Evolutionary conservation across 306 rosid species (phyloP), one percentile per base, ranked within the genome.

Genomic region (Chamaecrista fasciculata): DNA sequence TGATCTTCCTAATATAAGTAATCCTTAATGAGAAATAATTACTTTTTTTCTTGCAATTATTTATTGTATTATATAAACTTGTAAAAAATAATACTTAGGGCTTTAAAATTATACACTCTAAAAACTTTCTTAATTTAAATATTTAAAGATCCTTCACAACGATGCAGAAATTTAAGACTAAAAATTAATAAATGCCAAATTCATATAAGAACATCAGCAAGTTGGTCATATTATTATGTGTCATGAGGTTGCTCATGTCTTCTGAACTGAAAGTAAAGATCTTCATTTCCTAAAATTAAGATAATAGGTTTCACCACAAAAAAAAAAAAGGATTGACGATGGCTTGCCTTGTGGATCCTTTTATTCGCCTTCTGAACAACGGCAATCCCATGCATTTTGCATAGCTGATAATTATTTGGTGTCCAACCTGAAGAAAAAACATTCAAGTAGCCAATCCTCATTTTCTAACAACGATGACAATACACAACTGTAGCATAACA

Each of bases 341-440:
- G 76, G 48, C 96, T 88, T 93, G 87, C 98, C 96, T 90, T 73
- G 98, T 61, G 73, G 97, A 90, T 82, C 98, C 98, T 79, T 79
- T 91, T 73, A 93, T 90, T 77, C 90, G 74, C 86, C 87, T 89
- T 82, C 98, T 85, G 74, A 90, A 93, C 85, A 93, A 78, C 49
- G 98, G 98, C 68, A 93, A 65, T 69, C 98, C 94, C 98, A 90
- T 93, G 89, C 98, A 93, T 81, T 93, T 90, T 26, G 97, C 96
- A 65, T 88, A 93, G 67, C 84, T 66, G 72, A 85, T 79, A 62
- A 93, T 74, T 71, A 93, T 93, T 80, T 93, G 98, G 82, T 93
- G 98, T 71, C 98, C 98, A 79, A 93, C 98, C 98, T 93, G 81
- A 42, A 25, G 44, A 79, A 82, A 76, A 63, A 71, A 79, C 70